Percentiles rank a stretch among this genome's conserved stretches.
Conservation (phyloP, 345 rosid species). For the Euphorbia lathyris region DNA sequence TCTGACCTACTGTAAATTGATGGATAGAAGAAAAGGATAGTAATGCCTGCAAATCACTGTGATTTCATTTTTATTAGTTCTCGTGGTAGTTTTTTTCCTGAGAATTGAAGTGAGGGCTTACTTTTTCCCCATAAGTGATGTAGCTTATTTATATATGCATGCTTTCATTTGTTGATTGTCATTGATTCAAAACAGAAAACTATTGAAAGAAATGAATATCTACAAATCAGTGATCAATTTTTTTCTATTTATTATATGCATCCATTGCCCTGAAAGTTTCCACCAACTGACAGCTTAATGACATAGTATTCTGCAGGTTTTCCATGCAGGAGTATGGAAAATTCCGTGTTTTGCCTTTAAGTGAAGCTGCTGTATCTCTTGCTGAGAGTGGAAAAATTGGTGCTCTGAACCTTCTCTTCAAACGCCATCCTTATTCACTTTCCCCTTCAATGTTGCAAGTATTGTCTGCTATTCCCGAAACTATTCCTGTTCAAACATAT, state of each 20-base stretch:
- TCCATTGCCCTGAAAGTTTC: constrained; percentile 20
- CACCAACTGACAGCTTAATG: constrained; percentile 40
- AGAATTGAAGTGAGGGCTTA: background rate
- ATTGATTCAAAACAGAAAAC: background rate
- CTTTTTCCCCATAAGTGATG: background rate
- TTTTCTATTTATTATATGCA: background rate
- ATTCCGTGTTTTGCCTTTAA: constrained; percentile 66
- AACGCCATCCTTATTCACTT: constrained; percentile 90
- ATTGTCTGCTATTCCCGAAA: constrained; percentile 85
- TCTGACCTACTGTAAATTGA: background rate
- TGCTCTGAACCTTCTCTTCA: constrained; percentile 83
- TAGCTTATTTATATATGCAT: background rate
- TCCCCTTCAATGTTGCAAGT: constrained; percentile 59
- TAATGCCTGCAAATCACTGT: background rate
- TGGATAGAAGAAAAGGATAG: background rate
- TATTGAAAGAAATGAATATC: background rate
- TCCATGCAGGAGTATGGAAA: constrained; percentile 80
- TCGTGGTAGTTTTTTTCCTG: background rate
- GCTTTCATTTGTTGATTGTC: background rate
- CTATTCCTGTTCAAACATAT: constrained; percentile 79
- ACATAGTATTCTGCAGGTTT: constrained; percentile 62
- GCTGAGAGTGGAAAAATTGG: constrained; percentile 96
- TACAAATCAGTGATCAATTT: background rate
- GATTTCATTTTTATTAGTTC: constrained; percentile 1
- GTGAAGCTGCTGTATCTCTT: constrained; percentile 65